Base-by-base conservation (phyloP, 768 basidiomycete genomes). In the Leccinellum rugosiceps region DNA sequence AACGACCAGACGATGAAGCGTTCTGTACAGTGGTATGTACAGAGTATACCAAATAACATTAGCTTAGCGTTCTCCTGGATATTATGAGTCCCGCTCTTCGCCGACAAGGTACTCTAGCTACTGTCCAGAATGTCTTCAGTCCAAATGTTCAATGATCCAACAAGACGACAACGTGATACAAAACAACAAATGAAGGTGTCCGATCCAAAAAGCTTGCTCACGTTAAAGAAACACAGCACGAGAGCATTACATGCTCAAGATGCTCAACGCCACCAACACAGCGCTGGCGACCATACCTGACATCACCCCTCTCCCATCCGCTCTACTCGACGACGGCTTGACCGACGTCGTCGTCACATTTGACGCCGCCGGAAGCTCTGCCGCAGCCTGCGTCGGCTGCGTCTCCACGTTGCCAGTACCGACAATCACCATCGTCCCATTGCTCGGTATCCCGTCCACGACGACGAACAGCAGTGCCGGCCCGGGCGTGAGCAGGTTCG, bases 401-500 rank as follows among this genome's bases (percentile, higher is more conserved):
- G 72, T 72, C 50, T 84, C 91, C n/a, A 96, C 78, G 53, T 83
- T 70, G 1, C 95, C 94, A 55, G 77, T 86, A 4, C 95, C 95
- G 25, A 94, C 79, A 56, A 84, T 90, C 54, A 95, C 80, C 71
- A 80, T 82, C 11, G 83, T 82, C 2, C 88, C 94, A 58, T 86
- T 87, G 52, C 85, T 87, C 3, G 94, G 95, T 13, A 97, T 83
- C 41, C 92, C 94, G 60, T 87, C 79, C 59, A 98, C 81, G 34
- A 85, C 88, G 57, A 95, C 89, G 66, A 84, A 97, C 58, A 95
- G 58, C 61, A 94, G 77, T 1, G 83, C 89, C 8, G 95, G 94
- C 6, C 95, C 95, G 5, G 96, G 95, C 65, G 89, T 87, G 77
- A 97, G 82, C 65, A 98, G 64, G 68, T 91, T 88, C 10, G 94